Percentiles rank a stretch among this genome's conserved stretches.
Conservation (phyloP, 768 basidiomycete species). For the Mrakia frigida region DNA sequence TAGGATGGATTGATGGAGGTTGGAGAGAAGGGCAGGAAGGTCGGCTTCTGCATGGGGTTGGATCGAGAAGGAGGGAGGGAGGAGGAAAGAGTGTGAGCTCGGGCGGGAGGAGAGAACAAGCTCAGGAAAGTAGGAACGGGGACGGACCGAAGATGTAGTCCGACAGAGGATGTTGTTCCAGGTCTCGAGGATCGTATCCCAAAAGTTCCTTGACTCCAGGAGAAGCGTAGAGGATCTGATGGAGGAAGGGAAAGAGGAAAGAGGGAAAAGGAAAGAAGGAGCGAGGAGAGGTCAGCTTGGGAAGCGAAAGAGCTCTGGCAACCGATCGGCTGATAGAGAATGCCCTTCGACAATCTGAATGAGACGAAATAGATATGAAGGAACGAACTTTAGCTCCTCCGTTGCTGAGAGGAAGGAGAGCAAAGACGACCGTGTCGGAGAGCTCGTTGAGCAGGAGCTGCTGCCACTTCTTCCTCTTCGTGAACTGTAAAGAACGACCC, state of each 20-base stretch:
- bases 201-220: constrained; percentile 64
- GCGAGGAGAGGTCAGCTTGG: neutral
- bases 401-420: constrained; percentile 54
- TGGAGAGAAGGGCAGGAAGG: constrained; percentile 29
- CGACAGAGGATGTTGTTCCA: constrained; percentile 62
- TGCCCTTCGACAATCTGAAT: constrained; percentile 43
- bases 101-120: neutral
- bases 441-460: constrained; percentile 72
- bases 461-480: constrained; percentile 79
- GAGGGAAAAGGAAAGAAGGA: neutral
- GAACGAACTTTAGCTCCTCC: constrained; percentile 50
- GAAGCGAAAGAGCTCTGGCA: neutral
- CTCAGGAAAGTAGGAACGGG: neutral
- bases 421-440: constrained; percentile 63
- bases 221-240: constrained; percentile 55
- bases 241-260: neutral
- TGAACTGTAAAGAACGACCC: constrained; percentile 55
- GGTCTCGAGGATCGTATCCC: constrained; percentile 69
- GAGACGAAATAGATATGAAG: neutral
- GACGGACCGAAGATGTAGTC: constrained; percentile 60
- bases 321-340: no score
- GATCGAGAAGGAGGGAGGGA: constrained; percentile 42
- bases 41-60: constrained; percentile 42
- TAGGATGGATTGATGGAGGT: constrained; percentile 52
- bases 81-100: no score